These are phyloP conservation scores for Cetradonia linearis DNA, from an alignment of 495 filamentous ascomycete genomes.

Conservation along the genomic window DNA sequence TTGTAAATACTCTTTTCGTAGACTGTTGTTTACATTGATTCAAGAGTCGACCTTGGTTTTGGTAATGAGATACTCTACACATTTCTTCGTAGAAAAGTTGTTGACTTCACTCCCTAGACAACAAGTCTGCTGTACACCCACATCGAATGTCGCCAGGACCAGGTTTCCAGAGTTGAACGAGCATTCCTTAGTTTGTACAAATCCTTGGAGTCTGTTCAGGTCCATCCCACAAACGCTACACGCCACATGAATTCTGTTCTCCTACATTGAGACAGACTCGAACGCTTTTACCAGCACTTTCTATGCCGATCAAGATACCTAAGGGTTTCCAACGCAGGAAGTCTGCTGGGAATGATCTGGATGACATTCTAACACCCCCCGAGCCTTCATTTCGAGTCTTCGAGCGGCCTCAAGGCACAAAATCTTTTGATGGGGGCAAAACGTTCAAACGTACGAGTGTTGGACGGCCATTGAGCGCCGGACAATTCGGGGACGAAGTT, in stretches of 20 bases:
- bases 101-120: not conserved
- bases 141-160: not conserved
- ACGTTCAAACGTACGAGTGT: constrained; percentile 35
- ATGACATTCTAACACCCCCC: constrained; percentile 42
- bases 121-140: not conserved
- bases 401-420: constrained; percentile 41
- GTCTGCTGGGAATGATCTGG: constrained; percentile 54
- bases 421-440: constrained; percentile 42
- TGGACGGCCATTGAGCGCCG: constrained; percentile 32
- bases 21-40: constrained; percentile 3
- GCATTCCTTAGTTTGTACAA: not conserved
- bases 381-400: constrained; percentile 51
- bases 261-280: not conserved
- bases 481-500: constrained; percentile 46
- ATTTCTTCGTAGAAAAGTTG: not conserved
- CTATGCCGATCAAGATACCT: constrained; percentile 62
- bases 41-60: not conserved
- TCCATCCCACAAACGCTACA: not conserved
- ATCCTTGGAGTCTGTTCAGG: not conserved
- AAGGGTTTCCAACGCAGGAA: constrained; percentile 57
- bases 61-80: not conserved
- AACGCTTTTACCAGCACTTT: constrained; percentile 5
- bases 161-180: too few relatives aligned
- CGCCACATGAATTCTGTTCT: not conserved
- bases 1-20: not conserved